Base-by-base conservation (phyloP, 140 eudicot genomes). In the Erigeron philadelphicus region DNA sequence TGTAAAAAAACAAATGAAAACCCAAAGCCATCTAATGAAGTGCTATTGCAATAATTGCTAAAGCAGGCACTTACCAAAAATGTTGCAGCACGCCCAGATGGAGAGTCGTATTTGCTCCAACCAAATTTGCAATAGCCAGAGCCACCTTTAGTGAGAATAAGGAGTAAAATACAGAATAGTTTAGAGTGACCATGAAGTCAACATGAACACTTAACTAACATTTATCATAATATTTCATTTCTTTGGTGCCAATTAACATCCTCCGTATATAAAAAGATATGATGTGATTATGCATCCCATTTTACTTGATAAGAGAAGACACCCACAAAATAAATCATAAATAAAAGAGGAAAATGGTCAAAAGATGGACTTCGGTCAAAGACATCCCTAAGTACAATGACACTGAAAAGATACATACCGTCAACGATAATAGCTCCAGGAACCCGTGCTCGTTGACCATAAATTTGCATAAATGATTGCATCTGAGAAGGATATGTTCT, bases 61-160 rank as follows among this genome's bases (percentile, higher is more conserved):
- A 35, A 65, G 58, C 41, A 69, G 45, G 54, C 67, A 69, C 82
- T 84, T 57, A 84, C 98, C 95, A 89, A 83, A 77, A 89, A 87
- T 48, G 98, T 89, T 41, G 97, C 94, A 8, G 95, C 87, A 8
- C 90, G 79, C 25, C 95, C 98, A 57, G 97, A 93, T 69, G 97
- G 95, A 69, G 86, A 66, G 11, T 71, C 71, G 61, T 89, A 89
- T 81, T 87, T 89, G 94, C 97, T 93, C 97, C 95, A 93, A 52
- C 99, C 99, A 78, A 75, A 93, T 80, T 93, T 89, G 84, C 90
- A 87, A 75, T 89, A 93, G 42, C 99, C 99, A 16, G 99, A 93
- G 61, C 99, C 99, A 76, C 99, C 99, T 93, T 49, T 49, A 35
- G 53, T 7, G 58, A 38, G 63, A 61, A 73, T 52, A 65, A 74